These are phyloP conservation scores for Venturia pyrina DNA, from an alignment of 2,329 filamentous ascomycete genomes.

Conservation along the genomic window DNA sequence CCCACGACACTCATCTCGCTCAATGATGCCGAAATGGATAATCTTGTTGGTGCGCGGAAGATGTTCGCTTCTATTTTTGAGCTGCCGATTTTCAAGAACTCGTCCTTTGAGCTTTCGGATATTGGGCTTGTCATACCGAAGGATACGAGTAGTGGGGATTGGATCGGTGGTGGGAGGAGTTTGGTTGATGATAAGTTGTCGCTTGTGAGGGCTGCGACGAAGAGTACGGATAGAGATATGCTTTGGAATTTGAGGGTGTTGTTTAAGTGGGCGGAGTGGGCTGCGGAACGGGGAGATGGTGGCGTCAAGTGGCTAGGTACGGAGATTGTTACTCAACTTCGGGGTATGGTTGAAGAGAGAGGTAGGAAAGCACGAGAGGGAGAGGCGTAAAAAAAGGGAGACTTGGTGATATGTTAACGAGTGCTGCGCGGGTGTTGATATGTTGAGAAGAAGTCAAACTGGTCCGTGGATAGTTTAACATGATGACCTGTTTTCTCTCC, in stretches of 20 bases:
- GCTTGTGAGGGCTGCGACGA: conserved; percentile 34
- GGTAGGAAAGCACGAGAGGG: neutral
- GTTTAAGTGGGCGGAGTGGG: conserved; percentile 55
- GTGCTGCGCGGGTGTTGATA: neutral
- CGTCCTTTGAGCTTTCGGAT: conserved; percentile 12
- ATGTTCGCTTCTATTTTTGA: conserved; percentile 44
- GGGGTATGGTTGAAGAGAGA: conserved; percentile 1
- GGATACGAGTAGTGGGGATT: conserved; percentile 35
- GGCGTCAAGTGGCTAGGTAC: conserved; percentile 36
- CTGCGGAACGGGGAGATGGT: conserved; percentile 35
- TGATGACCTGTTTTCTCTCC: too few relatives aligned
- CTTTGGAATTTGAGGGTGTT: conserved; percentile 53
- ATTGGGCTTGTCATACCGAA: conserved; percentile 48
- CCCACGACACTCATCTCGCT: conserved; percentile 64
- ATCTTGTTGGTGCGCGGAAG: conserved; percentile 26
- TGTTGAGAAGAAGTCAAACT: too few relatives aligned
- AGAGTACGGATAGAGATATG: conserved; percentile 42
- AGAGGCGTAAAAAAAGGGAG: neutral
- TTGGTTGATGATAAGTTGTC: conserved; percentile 64
- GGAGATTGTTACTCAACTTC: conserved; percentile 11
- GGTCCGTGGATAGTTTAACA: too few relatives aligned
- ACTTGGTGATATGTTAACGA: neutral
- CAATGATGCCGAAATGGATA: conserved; percentile 35
- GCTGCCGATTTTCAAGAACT: conserved; percentile 41
- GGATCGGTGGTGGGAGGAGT: conserved; percentile 44